Percentiles rank a stretch among this genome's conserved stretches.
Conservation (phyloP, 73 alveolate species). For the Paramecium primaurelia region DNA sequence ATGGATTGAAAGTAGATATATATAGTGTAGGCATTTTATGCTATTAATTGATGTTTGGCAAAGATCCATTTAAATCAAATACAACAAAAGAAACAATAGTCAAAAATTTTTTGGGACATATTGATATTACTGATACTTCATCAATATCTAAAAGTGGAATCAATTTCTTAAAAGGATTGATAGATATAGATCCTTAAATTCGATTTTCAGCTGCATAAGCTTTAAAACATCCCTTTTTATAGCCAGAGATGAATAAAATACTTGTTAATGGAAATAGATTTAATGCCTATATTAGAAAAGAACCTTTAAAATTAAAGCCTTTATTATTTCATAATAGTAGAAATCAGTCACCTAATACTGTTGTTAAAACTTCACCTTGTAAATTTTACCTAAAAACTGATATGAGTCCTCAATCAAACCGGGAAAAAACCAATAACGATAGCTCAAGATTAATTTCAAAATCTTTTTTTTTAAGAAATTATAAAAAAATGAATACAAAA, state of each 20-base stretch:
- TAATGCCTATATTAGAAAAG: background rate
- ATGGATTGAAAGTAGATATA: constrained; percentile 36
- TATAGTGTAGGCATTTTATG: constrained; percentile 30
- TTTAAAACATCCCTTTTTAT: background rate
- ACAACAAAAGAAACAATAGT: background rate
- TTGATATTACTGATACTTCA: background rate
- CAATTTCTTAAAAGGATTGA: background rate
- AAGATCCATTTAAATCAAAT: background rate
- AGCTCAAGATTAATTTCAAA: background rate
- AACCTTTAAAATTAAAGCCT: background rate
- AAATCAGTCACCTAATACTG: background rate
- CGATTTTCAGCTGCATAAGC: constrained; percentile 17
- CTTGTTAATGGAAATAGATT: background rate
- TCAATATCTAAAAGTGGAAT: background rate
- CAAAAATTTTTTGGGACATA: background rate
- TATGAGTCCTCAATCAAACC: background rate
- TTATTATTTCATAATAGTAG: background rate
- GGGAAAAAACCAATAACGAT: background rate
- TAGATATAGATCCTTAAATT: background rate
- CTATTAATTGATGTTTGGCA: constrained; percentile 24
- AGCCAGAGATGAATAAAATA: background rate
- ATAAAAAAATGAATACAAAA: background rate
- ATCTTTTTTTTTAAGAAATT: background rate
- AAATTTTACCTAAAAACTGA: background rate
- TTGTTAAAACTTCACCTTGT: background rate